Percentiles rank a stretch among this genome's conserved stretches.
phyloP scores from a whole-genome alignment of 371 early-diverging fungal genomes.

The Capillidium heterosporum region DNA sequence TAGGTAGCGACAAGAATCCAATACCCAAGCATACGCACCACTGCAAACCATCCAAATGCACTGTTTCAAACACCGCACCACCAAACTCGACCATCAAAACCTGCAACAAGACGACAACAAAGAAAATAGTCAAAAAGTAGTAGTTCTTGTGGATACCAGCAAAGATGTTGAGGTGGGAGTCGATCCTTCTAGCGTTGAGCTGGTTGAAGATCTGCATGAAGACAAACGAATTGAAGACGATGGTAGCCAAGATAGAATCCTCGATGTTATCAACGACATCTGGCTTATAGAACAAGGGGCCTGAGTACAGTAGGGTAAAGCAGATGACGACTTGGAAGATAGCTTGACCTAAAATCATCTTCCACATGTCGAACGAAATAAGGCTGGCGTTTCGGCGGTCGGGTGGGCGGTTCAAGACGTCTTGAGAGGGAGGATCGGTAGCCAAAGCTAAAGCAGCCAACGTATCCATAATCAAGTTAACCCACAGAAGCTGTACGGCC shows the following conservation, averaged over 20 bases:
- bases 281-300: slow-evolving; percentile 22
- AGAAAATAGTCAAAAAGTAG: slow-evolving; percentile 49
- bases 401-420: slow-evolving; percentile 38
- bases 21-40: slow-evolving; percentile 65
- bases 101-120: slow-evolving; percentile 52
- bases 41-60: slow-evolving; percentile 39
- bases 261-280: slow-evolving; percentile 21
- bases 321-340: slow-evolving; percentile 57
- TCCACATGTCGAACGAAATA: slow-evolving; percentile 52
- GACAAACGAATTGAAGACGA: slow-evolving; percentile 92
- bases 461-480: slow-evolving; percentile 70
- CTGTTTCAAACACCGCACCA: slow-evolving; percentile 72
- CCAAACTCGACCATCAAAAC: slow-evolving; percentile 76
- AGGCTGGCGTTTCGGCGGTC: slow-evolving; percentile 36
- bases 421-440: slow-evolving; percentile 47
- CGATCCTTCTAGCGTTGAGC: slow-evolving; percentile 64
- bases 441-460: slow-evolving; percentile 59
- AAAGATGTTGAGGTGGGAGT: slow-evolving; percentile 68
- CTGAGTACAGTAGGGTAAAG: slow-evolving; percentile 28
- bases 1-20: slow-evolving; percentile 68
- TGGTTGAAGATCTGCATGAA: slow-evolving; percentile 91
- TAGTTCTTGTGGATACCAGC: slow-evolving; percentile 51
- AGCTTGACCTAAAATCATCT: slow-evolving; percentile 78
- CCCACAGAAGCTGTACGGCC: slow-evolving; percentile 66
- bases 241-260: slow-evolving; percentile 37